Base-by-base conservation (phyloP, 208 protist species). In the Trypanosoma lewisi region DNA sequence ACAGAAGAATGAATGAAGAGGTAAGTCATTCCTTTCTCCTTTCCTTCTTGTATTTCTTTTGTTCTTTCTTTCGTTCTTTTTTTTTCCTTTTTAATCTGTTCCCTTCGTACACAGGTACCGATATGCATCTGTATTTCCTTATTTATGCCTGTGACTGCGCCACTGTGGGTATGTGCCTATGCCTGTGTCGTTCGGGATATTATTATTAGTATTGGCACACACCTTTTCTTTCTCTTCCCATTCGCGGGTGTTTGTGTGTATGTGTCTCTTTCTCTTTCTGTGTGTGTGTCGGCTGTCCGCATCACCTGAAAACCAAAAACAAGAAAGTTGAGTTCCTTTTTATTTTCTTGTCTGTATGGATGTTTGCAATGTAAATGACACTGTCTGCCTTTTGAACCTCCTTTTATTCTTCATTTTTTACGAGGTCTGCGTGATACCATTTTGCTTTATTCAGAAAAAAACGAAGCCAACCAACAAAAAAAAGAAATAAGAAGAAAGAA, bases 211-310 rank as follows among this genome's bases (percentile, higher is more conserved):
- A 37, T 68, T 41, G 57, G 30, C 56, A 31, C 27, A 31, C 9
- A 52, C 63, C 49, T 28, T 45, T 28, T 61, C 17, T n/a, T 34
- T 61, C 6, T 47, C 25, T 61, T 47, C 30, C 17, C 33, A 12
- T 70, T 16, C n/a, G n/a, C 59, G 47, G 51, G 27, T 31, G 55
- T 65, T 25, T 59, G 19, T 62, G 2, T 45, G 33, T 57, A 33
- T 70, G 60, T 51, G 19, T 52, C n/a, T 19, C 0, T 28, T 51
- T 36, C 2, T n/a, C 4, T 67, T 47, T 44, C 33, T 42, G 44
- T 73, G 48, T 47, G 37, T 48, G 11, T 70, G 2, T 28, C n/a
- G n/a, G n/a, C n/a, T n/a, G n/a, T n/a, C n/a, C n/a, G n/a, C n/a
- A n/a, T n/a, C n/a, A n/a, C n/a, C n/a, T n/a, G n/a, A n/a, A n/a